phyloP scores from a whole-genome alignment of 1,284 basidiomycete genomes.

The Phaffia rhodozyma region DNA sequence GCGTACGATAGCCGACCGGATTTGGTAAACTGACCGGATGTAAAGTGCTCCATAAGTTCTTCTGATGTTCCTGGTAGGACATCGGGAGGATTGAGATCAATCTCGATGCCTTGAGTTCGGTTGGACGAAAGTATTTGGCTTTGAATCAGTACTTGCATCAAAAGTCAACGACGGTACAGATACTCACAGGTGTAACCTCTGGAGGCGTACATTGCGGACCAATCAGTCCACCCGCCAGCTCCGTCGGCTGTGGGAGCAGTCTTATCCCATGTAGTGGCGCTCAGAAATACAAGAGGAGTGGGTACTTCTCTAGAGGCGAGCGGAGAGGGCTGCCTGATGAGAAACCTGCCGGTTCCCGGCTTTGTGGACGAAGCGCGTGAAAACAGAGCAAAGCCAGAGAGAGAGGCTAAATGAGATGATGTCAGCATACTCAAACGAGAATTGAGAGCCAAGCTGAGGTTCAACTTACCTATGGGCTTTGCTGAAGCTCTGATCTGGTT shows the following conservation, averaged over 20 bases:
- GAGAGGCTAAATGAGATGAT: no score
- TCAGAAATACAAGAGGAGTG: slow-evolving; percentile 16
- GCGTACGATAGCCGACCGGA: background rate
- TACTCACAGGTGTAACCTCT: slow-evolving; percentile 10
- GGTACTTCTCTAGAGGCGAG: slow-evolving; percentile 16
- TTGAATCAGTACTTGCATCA: no score
- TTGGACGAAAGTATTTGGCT: no score
- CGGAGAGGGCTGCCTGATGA: background rate
- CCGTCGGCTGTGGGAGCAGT: slow-evolving; percentile 5
- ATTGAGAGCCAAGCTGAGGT: no score
- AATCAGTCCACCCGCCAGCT: slow-evolving; percentile 8
- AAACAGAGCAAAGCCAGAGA: no score
- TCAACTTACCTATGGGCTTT: no score
- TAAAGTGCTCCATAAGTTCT: slow-evolving; percentile 13
- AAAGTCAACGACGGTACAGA: no score
- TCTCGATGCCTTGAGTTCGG: slow-evolving; percentile 2
- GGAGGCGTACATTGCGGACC: slow-evolving; percentile 8
- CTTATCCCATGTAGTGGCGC: slow-evolving; percentile 12
- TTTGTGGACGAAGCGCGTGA: no score
- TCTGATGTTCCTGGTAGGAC: background rate
- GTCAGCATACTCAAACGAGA: no score
- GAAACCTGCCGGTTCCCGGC: no score
- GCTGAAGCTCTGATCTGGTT: no score
- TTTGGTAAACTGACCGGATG: background rate
- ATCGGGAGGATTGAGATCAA: slow-evolving; percentile 8